These are phyloP conservation scores for Penicillium sp. DNA, from an alignment of 2,329 filamentous ascomycete species.

Conservation along the genomic window DNA sequence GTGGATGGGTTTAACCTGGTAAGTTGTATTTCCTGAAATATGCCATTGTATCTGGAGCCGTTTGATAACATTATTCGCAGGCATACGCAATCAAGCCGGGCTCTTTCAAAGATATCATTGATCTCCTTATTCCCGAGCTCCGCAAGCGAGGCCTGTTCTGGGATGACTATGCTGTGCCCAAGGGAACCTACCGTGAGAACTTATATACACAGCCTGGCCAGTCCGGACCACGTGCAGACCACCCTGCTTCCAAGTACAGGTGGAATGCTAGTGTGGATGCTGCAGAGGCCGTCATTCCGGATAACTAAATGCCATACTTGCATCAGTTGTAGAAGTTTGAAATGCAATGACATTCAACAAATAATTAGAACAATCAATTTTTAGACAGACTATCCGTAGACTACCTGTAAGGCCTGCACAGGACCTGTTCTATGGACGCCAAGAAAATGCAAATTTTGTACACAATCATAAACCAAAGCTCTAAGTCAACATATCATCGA, in stretches of 20 bases:
- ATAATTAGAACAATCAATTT: slow-evolving; percentile 5
- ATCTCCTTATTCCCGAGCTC: slow-evolving; percentile 64
- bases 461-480: slow-evolving; percentile 13
- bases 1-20: slow-evolving; percentile 74
- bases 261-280: slow-evolving; percentile 39
- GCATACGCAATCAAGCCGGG: slow-evolving; percentile 66
- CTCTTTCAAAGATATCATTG: slow-evolving; percentile 66
- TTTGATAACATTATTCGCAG: slow-evolving; percentile 24
- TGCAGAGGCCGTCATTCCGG: slow-evolving; percentile 26
- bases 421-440: slow-evolving; percentile 16
- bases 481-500: slow-evolving; percentile 89
- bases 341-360: not conserved
- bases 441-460: slow-evolving; percentile 24
- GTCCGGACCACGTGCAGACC: slow-evolving; percentile 32
- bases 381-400: slow-evolving; percentile 11
- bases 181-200: slow-evolving; percentile 43
- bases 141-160: slow-evolving; percentile 51
- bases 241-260: slow-evolving; percentile 37
- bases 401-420: not conserved
- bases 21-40: slow-evolving; percentile 24
- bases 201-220: slow-evolving; percentile 34
- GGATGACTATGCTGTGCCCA: slow-evolving; percentile 37
- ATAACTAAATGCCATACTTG: slow-evolving; percentile 13
- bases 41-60: not conserved
- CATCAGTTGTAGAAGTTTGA: not conserved